Percentiles rank a stretch among this genome's conserved stretches.
These are phyloP conservation scores for Sclerotinia nivalis DNA, from an alignment of 2,329 filamentous ascomycete species.

Conservation along the genomic window DNA sequence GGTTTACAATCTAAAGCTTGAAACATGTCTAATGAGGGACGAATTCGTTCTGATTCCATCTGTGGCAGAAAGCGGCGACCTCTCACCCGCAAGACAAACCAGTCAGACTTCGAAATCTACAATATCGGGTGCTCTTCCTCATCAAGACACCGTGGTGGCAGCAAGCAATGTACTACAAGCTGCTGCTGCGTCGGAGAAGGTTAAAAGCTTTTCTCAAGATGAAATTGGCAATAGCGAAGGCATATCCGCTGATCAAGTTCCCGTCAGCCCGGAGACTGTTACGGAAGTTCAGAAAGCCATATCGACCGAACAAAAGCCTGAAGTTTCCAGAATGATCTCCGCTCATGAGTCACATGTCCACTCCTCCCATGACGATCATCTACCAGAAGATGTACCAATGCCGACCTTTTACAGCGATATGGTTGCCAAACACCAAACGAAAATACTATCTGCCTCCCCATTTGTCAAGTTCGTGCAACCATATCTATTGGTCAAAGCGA, in stretches of 20 bases:
- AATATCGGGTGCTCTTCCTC: constrained; percentile 19
- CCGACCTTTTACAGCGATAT: constrained; percentile 94
- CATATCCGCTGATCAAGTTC: background rate
- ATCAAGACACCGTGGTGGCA: constrained; percentile 30
- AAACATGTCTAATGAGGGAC: constrained; percentile 91
- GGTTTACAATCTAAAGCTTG: constrained; percentile 94
- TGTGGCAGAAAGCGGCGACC: constrained; percentile 51
- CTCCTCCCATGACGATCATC: constrained; percentile 52
- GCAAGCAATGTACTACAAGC: constrained; percentile 36
- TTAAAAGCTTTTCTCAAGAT: constrained; percentile 15
- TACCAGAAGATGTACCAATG: constrained; percentile 78
- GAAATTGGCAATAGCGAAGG: background rate
- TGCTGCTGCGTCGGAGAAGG: constrained; percentile 27
- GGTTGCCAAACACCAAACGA: constrained; percentile 89
- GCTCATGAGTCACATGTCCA: constrained; percentile 44
- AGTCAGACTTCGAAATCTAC: constrained; percentile 24
- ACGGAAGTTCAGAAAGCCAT: background rate
- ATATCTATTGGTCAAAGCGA: constrained; percentile 86
- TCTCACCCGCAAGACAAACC: constrained; percentile 42
- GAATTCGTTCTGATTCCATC: constrained; percentile 83
- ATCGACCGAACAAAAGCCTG: constrained; percentile 14
- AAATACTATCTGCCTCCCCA: constrained; percentile 89
- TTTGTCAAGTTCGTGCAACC: constrained; percentile 96
- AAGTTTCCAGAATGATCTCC: constrained; percentile 36
- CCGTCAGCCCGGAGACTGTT: background rate